Evolutionary conservation across 2,329 filamentous ascomycete genomes (phyloP), one percentile per base, ranked within the genome.

Genomic region (Sporothrix globosa): DNA sequence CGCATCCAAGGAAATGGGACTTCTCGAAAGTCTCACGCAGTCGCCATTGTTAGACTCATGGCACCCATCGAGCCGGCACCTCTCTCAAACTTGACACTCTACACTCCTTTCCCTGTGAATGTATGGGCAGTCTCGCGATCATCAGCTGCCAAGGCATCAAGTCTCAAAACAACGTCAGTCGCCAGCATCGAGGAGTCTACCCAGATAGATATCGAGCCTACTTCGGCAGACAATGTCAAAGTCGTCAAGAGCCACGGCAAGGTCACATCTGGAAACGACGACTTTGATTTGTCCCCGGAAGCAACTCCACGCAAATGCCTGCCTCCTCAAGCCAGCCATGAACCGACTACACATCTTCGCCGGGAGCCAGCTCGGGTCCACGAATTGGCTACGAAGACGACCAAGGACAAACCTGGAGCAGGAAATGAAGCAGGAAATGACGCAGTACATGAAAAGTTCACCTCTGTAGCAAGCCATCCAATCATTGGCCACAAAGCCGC

Each of bases 1-100:
- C 17, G 48, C 21, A 13, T 9, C 17, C 17, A 39, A 6, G 30
- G n/a, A 19, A n/a, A n/a, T 13, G 4, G 46, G 19, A 2, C 46
- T 24, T 44, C n/a, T n/a, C 63, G 44, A 6, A 61, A 67, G 10
- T 52, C 48, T n/a, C 63, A 66, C 10, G 19, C 63, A 3, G 52
- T 69, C 2, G 19, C 41, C 3, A 30, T 72, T 14, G 39, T 58
- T 1, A 60, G 72, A 27, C 72, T 74, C 6, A 68, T 74, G 72
- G 70, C 63, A 10, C 72, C 73, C 1, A 71, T 74, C 21, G 63
- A 70, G n/a, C 71, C 73, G 5, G 30, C 46, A 4, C 68, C 73
- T n/a, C 68, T 69, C 10, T 52, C 68, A 6, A 69, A 74, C 4
- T 68, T 56, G 17, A 54, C 65, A 5, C 65, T 70, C 5, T 56